Percentiles rank a stretch among this genome's conserved stretches.
Evolutionary conservation across 1,284 basidiomycete genomes (phyloP).

Genomic region (Leccinum fuscescens): DNA sequence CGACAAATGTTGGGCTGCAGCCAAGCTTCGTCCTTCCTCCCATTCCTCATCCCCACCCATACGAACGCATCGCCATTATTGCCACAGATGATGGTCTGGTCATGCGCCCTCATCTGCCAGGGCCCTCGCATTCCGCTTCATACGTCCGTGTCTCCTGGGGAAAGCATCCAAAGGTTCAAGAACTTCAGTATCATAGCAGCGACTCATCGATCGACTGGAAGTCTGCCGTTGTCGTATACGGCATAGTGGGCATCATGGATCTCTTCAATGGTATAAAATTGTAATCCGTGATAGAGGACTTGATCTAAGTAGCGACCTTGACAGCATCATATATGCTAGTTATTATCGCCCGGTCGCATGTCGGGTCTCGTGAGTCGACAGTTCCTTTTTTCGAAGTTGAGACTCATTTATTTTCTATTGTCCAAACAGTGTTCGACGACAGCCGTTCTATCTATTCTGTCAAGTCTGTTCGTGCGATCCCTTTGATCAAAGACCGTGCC

Average conservation of each 20-base stretch:
- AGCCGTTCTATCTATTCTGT: constrained; percentile 61
- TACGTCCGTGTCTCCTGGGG: constrained; percentile 64
- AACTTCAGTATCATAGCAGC: constrained; percentile 39
- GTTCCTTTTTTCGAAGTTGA: not conserved
- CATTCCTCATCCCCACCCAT: constrained; percentile 67
- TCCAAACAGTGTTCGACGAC: constrained; percentile 55
- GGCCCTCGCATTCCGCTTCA: constrained; percentile 35
- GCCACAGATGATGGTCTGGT: constrained; percentile 60
- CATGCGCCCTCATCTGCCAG: constrained; percentile 53
- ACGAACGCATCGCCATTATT: constrained; percentile 62
- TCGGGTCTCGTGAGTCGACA: constrained; percentile 62
- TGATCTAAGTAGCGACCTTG: constrained; percentile 17
- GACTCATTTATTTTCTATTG: constrained; percentile 8
- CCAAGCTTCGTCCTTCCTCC: constrained; percentile 65
- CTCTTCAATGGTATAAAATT: constrained; percentile 57
- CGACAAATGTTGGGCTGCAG: constrained; percentile 40
- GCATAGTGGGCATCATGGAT: constrained; percentile 68
- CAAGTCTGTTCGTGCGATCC: constrained; percentile 65
- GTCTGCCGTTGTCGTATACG: constrained; percentile 60
- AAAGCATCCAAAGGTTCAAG: constrained; percentile 54
- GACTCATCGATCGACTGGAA: constrained; percentile 48
- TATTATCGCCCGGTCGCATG: constrained; percentile 55
- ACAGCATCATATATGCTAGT: constrained; percentile 72
- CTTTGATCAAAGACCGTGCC: constrained; percentile 61
- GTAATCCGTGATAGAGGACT: not conserved